phyloP scores from a whole-genome alignment of 352 stramenopile species.

The Thraustotheca clavata region DNA sequence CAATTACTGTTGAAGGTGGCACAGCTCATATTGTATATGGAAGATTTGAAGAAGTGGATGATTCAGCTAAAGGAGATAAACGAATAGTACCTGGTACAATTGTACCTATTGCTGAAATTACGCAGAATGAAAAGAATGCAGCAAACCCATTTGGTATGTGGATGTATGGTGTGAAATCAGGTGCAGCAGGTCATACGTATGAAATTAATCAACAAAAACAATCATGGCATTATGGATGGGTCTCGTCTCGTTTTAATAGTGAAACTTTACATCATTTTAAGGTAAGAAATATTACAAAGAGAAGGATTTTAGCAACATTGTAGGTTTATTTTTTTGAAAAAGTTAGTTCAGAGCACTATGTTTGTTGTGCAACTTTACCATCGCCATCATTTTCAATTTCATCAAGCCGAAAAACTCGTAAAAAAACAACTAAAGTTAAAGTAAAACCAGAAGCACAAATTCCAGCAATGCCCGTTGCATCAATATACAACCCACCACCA shows the following conservation, averaged over 20 bases:
- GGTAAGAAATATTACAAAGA: slow-evolving; percentile 29
- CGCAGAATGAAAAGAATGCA: slow-evolving; percentile 9
- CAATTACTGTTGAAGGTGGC: slow-evolving; percentile 10
- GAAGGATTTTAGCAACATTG: not conserved
- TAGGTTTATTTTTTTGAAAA: slow-evolving; percentile 21
- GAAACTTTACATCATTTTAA: slow-evolving; percentile 80
- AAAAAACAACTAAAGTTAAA: slow-evolving; percentile 27
- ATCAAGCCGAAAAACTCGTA: slow-evolving; percentile 71
- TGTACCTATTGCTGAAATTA: not conserved
- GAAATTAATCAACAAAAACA: slow-evolving; percentile 27
- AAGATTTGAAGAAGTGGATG: slow-evolving; percentile 16
- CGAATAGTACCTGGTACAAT: not conserved
- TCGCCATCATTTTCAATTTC: slow-evolving; percentile 71
- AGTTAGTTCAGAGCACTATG: slow-evolving; percentile 18
- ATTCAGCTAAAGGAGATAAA: not conserved
- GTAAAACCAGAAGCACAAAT: not conserved
- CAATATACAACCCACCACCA: not conserved
- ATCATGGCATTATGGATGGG: slow-evolving; percentile 85
- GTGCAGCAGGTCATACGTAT: not conserved
- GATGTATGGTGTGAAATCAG: slow-evolving; percentile 7
- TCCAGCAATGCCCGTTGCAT: not conserved
- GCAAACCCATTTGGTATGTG: slow-evolving; percentile 20
- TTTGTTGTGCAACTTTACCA: slow-evolving; percentile 42
- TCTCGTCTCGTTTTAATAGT: slow-evolving; percentile 76
- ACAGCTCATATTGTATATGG: slow-evolving; percentile 7